Base-by-base conservation (phyloP, 75 land plant species). In the Ceratopteris richardii region DNA sequence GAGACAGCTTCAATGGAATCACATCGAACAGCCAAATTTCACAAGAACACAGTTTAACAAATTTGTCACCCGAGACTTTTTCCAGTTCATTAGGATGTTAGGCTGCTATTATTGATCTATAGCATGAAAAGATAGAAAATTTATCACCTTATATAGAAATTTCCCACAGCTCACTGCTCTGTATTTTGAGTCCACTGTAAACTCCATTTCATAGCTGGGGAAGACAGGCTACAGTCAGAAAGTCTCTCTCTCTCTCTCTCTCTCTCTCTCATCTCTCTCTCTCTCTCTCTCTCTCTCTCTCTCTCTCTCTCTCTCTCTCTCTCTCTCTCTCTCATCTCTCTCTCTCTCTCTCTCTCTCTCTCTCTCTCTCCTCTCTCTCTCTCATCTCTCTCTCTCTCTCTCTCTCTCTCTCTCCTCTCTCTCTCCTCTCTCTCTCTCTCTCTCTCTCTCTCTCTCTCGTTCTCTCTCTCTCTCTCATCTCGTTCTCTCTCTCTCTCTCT, bases 141-240 rank as follows among this genome's bases (percentile, higher is more conserved):
- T 7, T 18, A n/a, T 24, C 31, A 73, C 76, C 99, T 95, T 97
- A 67, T 84, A 78, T 29, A 90, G 88, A 51, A 90, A 79, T 57
- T 30, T 80, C 26, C 99, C 99, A 61, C 65, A 81, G 79, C 97
- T 90, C 62, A 95, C 86, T 61, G 97, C 99, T 55, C 87, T 78
- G 65, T 75, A 74, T 65, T 84, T 73, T 12, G 81, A 72, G 19
- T 75, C 64, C 19, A 90, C 99, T 16, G 99, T 95, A 36, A 95
- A 80, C 62, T 95, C 99, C 68, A 95, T 57, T 65, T 90, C 85
- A 67, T 75, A 95, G 70, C 99, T 95, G 77, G 42, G 17, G 9
- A 3, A 33, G 9, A 33, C 7, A 33, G 3, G 37, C 37, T 33
- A 33, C 7, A 3, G 9, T 33, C 3, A 33, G 37, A 33, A 33